Evolutionary conservation across 2,329 filamentous ascomycete species (phyloP).

Genomic region (Sclerotinia nivalis): DNA sequence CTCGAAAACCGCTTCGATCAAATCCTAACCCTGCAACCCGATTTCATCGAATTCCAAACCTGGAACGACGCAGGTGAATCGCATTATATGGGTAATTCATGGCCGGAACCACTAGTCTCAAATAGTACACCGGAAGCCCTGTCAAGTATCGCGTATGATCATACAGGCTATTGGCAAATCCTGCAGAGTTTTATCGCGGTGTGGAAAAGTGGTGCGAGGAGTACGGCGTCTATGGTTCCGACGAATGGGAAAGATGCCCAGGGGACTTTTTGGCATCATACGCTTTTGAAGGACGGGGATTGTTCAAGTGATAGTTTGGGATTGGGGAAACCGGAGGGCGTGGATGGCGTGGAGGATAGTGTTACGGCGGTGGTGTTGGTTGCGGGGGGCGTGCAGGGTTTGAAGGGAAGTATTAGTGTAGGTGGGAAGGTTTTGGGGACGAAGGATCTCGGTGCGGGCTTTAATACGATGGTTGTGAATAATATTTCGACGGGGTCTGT

Average conservation of each 20-base stretch:
- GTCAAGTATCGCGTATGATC: constrained; percentile 41
- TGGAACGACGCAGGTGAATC: constrained; percentile 47
- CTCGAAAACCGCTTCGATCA: constrained; percentile 41
- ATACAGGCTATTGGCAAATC: constrained; percentile 43
- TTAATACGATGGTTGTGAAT: constrained; percentile 26
- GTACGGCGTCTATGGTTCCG: constrained; percentile 30
- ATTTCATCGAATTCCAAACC: constrained; percentile 45
- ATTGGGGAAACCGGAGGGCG: constrained; percentile 16
- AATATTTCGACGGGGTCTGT: constrained; percentile 29
- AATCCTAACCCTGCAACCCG: constrained; percentile 42
- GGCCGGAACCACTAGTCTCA: constrained; percentile 41
- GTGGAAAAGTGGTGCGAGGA: constrained; percentile 42
- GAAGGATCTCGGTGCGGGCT: constrained; percentile 22
- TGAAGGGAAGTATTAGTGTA: constrained; percentile 18
- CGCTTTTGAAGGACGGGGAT: constrained; percentile 25
- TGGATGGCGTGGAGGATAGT: constrained; percentile 18
- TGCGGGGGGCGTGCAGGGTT: constrained; percentile 19
- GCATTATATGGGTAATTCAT: constrained; percentile 46
- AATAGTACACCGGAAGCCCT: constrained; percentile 33
- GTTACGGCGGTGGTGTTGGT: constrained; percentile 27
- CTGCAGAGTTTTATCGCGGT: constrained; percentile 43
- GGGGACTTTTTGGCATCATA: constrained; percentile 41
- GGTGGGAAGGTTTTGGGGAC: constrained; percentile 22
- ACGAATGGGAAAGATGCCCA: constrained; percentile 29
- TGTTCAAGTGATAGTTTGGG: constrained; percentile 17